Conservation (phyloP, 2,329 filamentous ascomycete species). For the Neocatenulostroma microsporum region DNA sequence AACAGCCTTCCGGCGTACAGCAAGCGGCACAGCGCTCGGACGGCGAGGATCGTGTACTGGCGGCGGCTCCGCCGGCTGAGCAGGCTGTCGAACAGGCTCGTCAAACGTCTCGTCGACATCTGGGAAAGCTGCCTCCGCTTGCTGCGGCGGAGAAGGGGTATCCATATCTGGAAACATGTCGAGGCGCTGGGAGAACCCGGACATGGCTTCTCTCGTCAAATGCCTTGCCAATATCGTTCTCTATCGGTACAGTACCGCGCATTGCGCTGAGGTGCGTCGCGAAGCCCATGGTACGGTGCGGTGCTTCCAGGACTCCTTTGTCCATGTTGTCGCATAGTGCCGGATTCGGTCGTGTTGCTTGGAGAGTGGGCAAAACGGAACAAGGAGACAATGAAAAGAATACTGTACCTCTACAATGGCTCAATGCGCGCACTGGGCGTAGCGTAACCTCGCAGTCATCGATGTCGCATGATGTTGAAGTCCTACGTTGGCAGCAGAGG, state of each 20-base stretch:
- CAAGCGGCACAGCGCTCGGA: slow-evolving; percentile 1
- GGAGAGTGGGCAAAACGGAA: slow-evolving; percentile 1
- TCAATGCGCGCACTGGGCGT: neutral
- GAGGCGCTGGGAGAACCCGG: neutral
- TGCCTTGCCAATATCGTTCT: too few relatives aligned
- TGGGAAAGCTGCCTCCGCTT: neutral
- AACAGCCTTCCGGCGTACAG: neutral
- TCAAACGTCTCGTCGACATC: neutral
- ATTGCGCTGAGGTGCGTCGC: too few relatives aligned
- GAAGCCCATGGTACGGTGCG: too few relatives aligned
- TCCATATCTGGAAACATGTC: neutral
- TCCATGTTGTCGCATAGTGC: neutral
- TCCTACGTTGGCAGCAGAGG: neutral
- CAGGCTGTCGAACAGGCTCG: neutral
- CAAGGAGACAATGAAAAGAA: slow-evolving; percentile 7
- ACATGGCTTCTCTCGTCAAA: neutral
- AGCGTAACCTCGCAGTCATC: too few relatives aligned
- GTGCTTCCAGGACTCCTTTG: slow-evolving; percentile 1
- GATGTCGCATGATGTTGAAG: neutral
- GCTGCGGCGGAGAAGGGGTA: neutral
- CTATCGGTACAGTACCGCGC: too few relatives aligned
- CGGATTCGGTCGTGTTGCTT: slow-evolving; percentile 2
- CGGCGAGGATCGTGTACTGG: neutral
- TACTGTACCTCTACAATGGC: neutral
- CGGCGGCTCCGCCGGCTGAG: neutral